Evolutionary conservation across 805 yeast species (phyloP), one percentile per base, ranked within the genome.

Genomic region (Ogataea trehalophila): DNA sequence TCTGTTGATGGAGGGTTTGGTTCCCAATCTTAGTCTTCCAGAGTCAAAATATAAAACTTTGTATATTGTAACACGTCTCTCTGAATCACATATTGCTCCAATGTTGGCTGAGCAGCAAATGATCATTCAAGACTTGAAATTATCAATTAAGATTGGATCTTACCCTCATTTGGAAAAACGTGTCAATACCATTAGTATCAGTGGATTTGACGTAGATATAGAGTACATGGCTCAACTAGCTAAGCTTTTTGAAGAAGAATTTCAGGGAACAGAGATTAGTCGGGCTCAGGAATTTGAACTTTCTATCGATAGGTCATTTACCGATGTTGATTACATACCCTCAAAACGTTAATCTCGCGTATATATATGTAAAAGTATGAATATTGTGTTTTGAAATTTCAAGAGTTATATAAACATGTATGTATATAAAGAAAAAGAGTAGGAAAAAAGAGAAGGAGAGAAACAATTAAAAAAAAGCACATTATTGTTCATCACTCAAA

Each of bases 131-230:
- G 48, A 55, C 5, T 52, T 58, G 5, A 67, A 64, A n/a, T 29
- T 49, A n/a, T 46, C 42, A 8, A 73, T 88, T 43, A 89, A 88
- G 59, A 73, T 89, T 42, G 96, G 96, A 3, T 83, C 91, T 33
- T 89, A 89, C 61, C 96, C 96, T 1, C 96, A 89, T 63, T 74
- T 78, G 67, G 74, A 75, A 15, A 74, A 79, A 65, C 73, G 77
- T 1, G 68, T 79, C 45, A 84, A 79, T 55, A 87, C 95, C 0
- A 79, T 89, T 17, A 85, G 95, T 55, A 75, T 89, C 16, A 72
- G 87, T 36, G 95, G 95, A 1, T 76, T 78, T 17, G 61, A 57
- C 18, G 64, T 66, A 11, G 66, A 72, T 16, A 52, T 56, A 2
- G 62, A 60, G 0, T 63, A 59, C 39, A 65, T 87, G 54, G 59